Conservation (phyloP, 148 eudicot species). For the Camellia sinensis region DNA sequence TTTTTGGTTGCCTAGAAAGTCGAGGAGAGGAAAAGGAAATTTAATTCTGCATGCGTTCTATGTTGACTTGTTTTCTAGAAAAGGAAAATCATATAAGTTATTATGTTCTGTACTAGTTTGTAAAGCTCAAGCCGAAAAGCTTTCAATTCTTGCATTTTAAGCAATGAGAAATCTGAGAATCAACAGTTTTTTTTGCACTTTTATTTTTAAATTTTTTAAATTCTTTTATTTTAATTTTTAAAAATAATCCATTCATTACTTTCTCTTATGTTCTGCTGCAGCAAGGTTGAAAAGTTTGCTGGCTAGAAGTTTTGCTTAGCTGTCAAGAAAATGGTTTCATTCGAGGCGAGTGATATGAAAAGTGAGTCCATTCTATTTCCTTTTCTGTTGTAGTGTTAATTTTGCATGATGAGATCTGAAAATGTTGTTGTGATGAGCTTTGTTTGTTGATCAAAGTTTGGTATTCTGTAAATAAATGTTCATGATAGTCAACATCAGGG, state of each 20-base stretch:
- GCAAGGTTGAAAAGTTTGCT: neutral
- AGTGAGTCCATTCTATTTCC: neutral
- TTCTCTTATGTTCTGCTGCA: neutral
- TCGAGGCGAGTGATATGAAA: conserved; percentile 6
- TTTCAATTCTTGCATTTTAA: too few relatives aligned
- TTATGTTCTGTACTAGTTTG: too few relatives aligned
- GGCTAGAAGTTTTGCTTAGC: neutral
- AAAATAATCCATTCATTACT: too few relatives aligned
- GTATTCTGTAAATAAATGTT: neutral
- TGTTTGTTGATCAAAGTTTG: neutral
- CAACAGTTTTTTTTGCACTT: too few relatives aligned
- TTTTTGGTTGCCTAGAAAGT: neutral
- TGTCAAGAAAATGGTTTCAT: neutral
- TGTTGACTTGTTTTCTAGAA: too few relatives aligned
- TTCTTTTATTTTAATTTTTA: too few relatives aligned
- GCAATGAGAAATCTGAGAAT: too few relatives aligned
- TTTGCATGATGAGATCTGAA: neutral
- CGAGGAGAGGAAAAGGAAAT: neutral
- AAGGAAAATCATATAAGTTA: too few relatives aligned
- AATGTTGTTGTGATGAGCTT: neutral
- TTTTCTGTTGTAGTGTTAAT: neutral
- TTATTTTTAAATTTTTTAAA: too few relatives aligned
- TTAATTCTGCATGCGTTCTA: too few relatives aligned
- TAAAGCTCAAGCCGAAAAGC: too few relatives aligned
- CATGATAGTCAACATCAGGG: neutral